Evolutionary conservation across 805 yeast genomes (phyloP).

Genomic region (Yamadazyma takamatsuzukensis): DNA sequence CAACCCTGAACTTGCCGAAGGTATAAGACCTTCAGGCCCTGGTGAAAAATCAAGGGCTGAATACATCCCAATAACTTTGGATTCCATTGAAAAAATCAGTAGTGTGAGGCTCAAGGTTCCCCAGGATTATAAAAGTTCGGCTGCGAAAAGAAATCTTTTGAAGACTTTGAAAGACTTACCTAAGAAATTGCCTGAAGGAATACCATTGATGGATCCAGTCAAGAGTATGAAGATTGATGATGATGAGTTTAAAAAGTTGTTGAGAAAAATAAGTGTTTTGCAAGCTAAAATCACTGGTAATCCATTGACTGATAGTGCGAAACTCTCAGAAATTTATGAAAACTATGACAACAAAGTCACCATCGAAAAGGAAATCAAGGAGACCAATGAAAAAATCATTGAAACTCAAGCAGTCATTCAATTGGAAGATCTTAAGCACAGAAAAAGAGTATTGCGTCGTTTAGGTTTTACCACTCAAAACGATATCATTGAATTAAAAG

Average conservation of each 20-base stretch:
- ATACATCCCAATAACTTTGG: slow-evolving; percentile 79
- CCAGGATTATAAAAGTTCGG: slow-evolving; percentile 56
- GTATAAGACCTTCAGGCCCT: slow-evolving; percentile 76
- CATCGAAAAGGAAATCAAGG: slow-evolving; percentile 55
- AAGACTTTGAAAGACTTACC: slow-evolving; percentile 79
- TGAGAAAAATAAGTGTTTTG: slow-evolving; percentile 77
- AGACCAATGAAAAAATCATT: slow-evolving; percentile 58
- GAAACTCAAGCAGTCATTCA: slow-evolving; percentile 92
- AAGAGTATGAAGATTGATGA: slow-evolving; percentile 91
- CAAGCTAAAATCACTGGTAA: slow-evolving; percentile 70
- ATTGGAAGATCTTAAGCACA: slow-evolving; percentile 86
- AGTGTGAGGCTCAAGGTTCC: slow-evolving; percentile 81
- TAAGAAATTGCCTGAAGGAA: slow-evolving; percentile 82
- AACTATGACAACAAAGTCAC: slow-evolving; percentile 63
- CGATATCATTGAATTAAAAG: slow-evolving; percentile 93
- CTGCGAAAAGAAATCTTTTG: slow-evolving; percentile 56
- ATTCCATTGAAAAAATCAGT: slow-evolving; percentile 70
- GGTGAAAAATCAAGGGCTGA: slow-evolving; percentile 74
- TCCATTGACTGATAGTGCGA: slow-evolving; percentile 60
- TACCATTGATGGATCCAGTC: slow-evolving; percentile 89
- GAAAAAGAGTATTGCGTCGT: slow-evolving; percentile 89
- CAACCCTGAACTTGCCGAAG: slow-evolving; percentile 78
- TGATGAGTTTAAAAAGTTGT: slow-evolving; percentile 64
- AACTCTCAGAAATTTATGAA: slow-evolving; percentile 59
- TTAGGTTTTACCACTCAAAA: slow-evolving; percentile 82